A percentile compares a stretch with the other conserved stretches of the same genome.
Evolutionary conservation across 257 asterid species (phyloP).

Genomic region (Rhazya stricta): DNA sequence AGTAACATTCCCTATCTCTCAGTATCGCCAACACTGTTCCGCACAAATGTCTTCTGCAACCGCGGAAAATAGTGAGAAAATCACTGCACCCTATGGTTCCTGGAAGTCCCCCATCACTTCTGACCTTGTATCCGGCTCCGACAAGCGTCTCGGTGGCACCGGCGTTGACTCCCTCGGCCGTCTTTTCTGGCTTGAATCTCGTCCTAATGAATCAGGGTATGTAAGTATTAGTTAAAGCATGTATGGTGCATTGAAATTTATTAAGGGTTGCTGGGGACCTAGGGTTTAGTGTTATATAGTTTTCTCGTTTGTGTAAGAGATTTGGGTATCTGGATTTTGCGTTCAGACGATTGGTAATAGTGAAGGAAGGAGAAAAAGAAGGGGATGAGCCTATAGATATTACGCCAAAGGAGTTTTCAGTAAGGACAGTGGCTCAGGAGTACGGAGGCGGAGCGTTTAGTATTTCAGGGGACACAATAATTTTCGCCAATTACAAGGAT

Average conservation of each 20-base stretch:
- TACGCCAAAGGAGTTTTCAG: conserved; percentile 72
- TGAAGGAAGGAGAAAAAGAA: conserved; percentile 58
- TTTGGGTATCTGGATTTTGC: conserved; percentile 3
- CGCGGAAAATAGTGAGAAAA: conserved; percentile 13
- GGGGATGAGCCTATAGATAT: conserved; percentile 54
- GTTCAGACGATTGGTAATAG: conserved; percentile 75
- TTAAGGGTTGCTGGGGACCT: neutral
- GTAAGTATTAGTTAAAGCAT: neutral
- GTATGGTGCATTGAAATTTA: neutral
- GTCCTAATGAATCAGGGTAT: conserved; percentile 88
- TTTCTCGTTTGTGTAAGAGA: neutral
- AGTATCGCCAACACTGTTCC: conserved; percentile 1
- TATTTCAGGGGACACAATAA: conserved; percentile 50
- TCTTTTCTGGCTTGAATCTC: conserved; percentile 76
- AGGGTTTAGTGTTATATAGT: neutral
- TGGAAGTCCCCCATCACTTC: conserved; percentile 96
- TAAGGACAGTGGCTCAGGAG: conserved; percentile 85
- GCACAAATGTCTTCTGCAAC: conserved; percentile 25
- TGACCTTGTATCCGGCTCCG: conserved; percentile 72
- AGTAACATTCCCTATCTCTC: neutral
- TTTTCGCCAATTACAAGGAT: conserved; percentile 87
- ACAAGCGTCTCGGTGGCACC: conserved; percentile 69
- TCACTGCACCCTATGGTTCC: conserved; percentile 78
- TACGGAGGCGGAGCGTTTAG: conserved; percentile 91
- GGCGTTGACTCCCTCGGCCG: conserved; percentile 53